Conservation (phyloP, 768 basidiomycete genomes). For the Boletus rubroflammeus region DNA sequence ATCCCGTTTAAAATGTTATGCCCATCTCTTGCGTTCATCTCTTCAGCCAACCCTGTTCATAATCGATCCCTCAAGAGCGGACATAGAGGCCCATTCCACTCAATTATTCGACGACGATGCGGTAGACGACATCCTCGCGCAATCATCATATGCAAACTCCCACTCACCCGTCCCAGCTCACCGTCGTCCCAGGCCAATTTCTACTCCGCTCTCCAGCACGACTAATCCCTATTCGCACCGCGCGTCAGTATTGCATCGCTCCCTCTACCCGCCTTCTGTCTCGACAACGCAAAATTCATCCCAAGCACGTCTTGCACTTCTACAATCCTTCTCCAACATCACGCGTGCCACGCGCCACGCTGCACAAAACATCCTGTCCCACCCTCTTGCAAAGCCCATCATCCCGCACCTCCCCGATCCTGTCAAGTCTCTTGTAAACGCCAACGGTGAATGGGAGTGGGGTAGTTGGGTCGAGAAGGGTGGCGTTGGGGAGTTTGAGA, state of each 20-base stretch:
- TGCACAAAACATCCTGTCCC: slow-evolving; percentile 91
- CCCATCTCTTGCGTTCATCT: slow-evolving; percentile 79
- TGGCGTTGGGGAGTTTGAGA: slow-evolving; percentile 94
- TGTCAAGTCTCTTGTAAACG: slow-evolving; percentile 84
- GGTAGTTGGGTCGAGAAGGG: slow-evolving; percentile 91
- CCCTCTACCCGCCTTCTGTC: slow-evolving; percentile 54
- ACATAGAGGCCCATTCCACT: slow-evolving; percentile 87
- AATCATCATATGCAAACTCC: slow-evolving; percentile 72
- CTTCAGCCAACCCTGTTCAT: slow-evolving; percentile 85
- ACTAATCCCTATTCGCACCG: slow-evolving; percentile 60
- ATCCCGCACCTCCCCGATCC: slow-evolving; percentile 95
- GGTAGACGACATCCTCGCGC: slow-evolving; percentile 81
- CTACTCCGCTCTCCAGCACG: slow-evolving; percentile 32
- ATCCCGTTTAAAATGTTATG: slow-evolving; percentile 68
- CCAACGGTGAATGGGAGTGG: slow-evolving; percentile 89
- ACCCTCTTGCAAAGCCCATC: slow-evolving; percentile 94
- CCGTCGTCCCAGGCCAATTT: slow-evolving; percentile 66
- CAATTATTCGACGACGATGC: slow-evolving; percentile 83
- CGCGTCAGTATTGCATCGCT: slow-evolving; percentile 78
- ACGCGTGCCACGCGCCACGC: slow-evolving; percentile 91
- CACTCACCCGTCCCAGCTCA: slow-evolving; percentile 84
- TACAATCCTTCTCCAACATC: slow-evolving; percentile 94
- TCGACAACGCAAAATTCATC: slow-evolving; percentile 52
- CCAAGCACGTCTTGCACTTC: slow-evolving; percentile 73
- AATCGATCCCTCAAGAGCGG: slow-evolving; percentile 88